Percentiles rank a stretch among this genome's conserved stretches.
Evolutionary conservation across 2,329 filamentous ascomycete genomes (phyloP).

Genomic region (Zymoseptoria ardabiliae): DNA sequence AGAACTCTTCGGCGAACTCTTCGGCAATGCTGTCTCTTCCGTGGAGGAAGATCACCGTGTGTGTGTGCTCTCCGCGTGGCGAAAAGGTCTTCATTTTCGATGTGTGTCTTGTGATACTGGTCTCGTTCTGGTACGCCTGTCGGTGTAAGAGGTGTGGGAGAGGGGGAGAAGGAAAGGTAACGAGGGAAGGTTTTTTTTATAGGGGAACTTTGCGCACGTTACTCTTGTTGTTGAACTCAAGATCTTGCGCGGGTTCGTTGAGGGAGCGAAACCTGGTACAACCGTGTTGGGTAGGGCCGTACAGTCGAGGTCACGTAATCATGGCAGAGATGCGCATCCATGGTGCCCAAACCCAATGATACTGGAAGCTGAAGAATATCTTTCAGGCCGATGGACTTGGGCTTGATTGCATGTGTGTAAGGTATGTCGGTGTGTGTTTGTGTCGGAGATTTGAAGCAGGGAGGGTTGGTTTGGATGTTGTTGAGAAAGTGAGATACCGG

Average conservation of each 20-base stretch:
- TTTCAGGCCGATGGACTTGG: no score
- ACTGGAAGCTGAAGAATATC: neutral
- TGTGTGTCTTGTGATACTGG: neutral
- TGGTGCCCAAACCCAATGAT: neutral
- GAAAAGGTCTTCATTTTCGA: neutral
- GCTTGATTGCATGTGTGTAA: no score
- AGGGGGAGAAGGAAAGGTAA: neutral
- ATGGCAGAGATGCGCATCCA: neutral
- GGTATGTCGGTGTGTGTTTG: no score
- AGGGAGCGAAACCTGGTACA: neutral
- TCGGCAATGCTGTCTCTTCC: conserved; percentile 36
- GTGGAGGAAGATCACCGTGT: conserved; percentile 44
- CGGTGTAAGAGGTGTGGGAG: neutral
- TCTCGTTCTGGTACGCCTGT: neutral
- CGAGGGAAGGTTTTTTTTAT: neutral
- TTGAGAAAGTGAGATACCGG: neutral
- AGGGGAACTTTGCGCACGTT: neutral
- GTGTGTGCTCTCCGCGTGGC: conserved; percentile 28
- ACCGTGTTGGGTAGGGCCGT: neutral
- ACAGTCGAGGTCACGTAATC: neutral
- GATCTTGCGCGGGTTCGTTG: neutral
- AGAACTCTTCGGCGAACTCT: conserved; percentile 37
- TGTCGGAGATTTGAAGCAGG: no score
- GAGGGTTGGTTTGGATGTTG: no score
- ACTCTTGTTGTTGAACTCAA: neutral